Evolutionary conservation across 2,329 filamentous ascomycete species (phyloP).

Genomic region (Fusarium tjaetaba): DNA sequence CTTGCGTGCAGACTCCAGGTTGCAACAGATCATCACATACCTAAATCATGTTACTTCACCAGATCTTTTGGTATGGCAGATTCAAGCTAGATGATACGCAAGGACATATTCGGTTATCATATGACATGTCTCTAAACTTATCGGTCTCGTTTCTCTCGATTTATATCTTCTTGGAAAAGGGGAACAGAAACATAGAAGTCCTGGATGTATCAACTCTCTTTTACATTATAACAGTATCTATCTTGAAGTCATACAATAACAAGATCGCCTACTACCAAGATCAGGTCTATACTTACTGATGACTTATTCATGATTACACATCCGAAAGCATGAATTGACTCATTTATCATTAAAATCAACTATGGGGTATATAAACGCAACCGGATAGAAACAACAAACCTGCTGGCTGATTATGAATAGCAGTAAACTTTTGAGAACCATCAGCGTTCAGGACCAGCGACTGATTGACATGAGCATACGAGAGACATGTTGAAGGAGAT

Average conservation of each 20-base stretch:
- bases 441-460: not conserved
- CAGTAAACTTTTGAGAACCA: not conserved
- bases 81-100: not conserved
- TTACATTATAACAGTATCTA: not conserved
- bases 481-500: not conserved
- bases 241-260: not conserved
- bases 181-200: not conserved
- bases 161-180: not conserved
- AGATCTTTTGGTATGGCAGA: not conserved
- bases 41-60: not conserved
- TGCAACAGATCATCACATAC: not conserved
- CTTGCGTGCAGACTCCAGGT: not conserved
- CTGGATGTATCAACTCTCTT: not conserved
- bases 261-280: not conserved
- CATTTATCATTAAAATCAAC: not conserved
- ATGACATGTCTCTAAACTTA: not conserved
- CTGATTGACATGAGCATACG: not conserved
- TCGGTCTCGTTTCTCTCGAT: not conserved
- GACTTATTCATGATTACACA: not conserved
- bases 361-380: slow-evolving; percentile 19
- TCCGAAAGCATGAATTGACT: not conserved
- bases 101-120: not conserved
- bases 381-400: not conserved
- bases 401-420: not conserved
- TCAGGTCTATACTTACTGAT: not conserved